Evolutionary conservation across 164 flowering plant species (phyloP).

Genomic region (Umbellularia californica): DNA sequence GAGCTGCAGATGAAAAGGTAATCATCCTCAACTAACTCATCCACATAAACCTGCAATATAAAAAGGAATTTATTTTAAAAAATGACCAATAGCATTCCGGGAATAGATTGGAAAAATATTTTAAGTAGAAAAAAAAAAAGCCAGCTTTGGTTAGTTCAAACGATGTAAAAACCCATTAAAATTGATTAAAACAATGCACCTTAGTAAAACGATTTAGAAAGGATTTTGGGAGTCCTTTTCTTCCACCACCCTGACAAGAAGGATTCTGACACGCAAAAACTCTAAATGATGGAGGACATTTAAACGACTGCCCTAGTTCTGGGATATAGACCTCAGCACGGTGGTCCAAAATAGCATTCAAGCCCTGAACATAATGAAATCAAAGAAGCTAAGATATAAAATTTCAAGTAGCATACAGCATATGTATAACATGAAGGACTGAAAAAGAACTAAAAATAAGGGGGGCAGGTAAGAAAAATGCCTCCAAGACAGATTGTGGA

Average conservation of each 20-base stretch:
- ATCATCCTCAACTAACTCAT: conserved; percentile 81
- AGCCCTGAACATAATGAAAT: conserved; percentile 45
- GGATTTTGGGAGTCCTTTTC: conserved; percentile 95
- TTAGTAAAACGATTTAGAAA: conserved; percentile 95
- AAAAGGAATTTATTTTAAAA: not conserved
- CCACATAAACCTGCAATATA: conserved; percentile 76
- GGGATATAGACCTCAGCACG: conserved; percentile 97
- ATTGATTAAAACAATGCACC: conserved; percentile 31
- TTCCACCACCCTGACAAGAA: conserved; percentile 89
- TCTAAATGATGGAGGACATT: conserved; percentile 82
- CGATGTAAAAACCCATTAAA: too few species aligned
- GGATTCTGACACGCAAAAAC: conserved; percentile 99
- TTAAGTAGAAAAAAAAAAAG: not conserved
- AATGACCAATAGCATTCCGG: not conserved
- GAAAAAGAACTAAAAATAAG: not conserved
- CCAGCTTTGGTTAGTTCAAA: not conserved
- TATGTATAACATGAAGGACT: not conserved
- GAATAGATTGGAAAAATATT: not conserved
- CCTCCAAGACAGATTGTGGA: conserved; percentile 98
- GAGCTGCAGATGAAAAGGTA: conserved; percentile 71
- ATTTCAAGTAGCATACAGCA: not conserved
- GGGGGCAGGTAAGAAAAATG: conserved; percentile 5
- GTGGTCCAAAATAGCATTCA: conserved; percentile 95
- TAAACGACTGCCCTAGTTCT: conserved; percentile 68
- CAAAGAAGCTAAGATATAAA: not conserved